Evolutionary conservation across 352 stramenopile genomes (phyloP), one percentile per base, ranked within the genome.

Genomic region (Phytopythium oedochilum): DNA sequence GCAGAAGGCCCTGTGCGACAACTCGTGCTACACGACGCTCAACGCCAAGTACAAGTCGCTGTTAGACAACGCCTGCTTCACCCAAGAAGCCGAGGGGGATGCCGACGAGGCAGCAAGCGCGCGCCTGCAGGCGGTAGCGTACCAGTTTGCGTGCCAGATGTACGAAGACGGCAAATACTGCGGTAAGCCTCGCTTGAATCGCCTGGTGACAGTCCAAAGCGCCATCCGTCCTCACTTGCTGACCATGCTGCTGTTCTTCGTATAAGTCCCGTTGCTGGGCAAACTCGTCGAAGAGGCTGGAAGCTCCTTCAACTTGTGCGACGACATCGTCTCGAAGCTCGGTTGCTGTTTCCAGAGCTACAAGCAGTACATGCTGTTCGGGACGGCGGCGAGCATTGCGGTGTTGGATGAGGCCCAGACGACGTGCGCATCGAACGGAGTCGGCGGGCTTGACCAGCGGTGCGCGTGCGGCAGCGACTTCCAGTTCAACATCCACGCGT

Each of bases 311-410:
- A 67, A 86, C n/a, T 53, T 91, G 31, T 93, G 78, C 56, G 53
- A 62, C 12, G 81, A 91, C 39, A 89, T 93, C 26, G 78, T 88
- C 11, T 68, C 75, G n/a, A 55, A 81, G 32, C 59, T 93, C 49
- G 83, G 78, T 39, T 93, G 80, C 57, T 93, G 80, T 52, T 93
- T 91, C 57, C 80, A 93, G 63, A 93, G 78, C 49, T 93, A 91
- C 59, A 70, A 72, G 23, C 79, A 88, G 53, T 91, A 88, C 57
- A 85, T 90, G 66, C 39, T 79, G 53, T 57, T 83, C 12, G 80
- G 80, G 28, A 93, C 78, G 7, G n/a, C 66, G 0, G 71, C 68
- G 0, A 75, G 63, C 25, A 64, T 87, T n/a, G 55, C 54, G 12
- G 66, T 73, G 11, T 59, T 91, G 44, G 63, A 86, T 22, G 58